Evolutionary conservation across 306 rosid genomes (phyloP), one percentile per base, ranked within the genome.

Genomic region (Quercus mongolica): DNA sequence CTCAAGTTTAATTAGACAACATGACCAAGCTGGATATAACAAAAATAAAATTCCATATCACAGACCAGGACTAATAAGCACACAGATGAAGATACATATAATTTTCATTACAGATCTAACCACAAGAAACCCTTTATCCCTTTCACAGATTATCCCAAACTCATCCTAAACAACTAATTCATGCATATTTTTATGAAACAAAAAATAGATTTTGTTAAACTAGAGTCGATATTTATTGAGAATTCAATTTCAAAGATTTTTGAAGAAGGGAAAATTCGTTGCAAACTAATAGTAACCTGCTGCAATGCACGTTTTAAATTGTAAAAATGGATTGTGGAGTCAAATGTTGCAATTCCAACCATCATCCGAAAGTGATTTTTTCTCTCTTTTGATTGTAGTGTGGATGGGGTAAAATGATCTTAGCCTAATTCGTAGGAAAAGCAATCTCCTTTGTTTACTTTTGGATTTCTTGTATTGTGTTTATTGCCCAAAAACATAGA

Each of bases 311-410:
- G 94, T 88, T 95, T 95, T 87, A 95, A 82, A 81, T 90, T 95
- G 87, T 95, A 93, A 84, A 95, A 95, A 78, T 95, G 99, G 87
- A 93, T 89, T 15, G 99, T 93, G 14, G 93, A 91, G 83, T 95
- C 99, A 89, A 95, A 95, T 13, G 98, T 93, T 55, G 97, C 98
- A 64, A 95, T 80, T 76, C 99, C 99, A 56, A 95, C 98, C 79
- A 79, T 75, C 74, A 98, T 95, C 44, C 85, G 89, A 79, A 41
- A 41, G 3, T 41, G 46, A 8, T 41, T 38, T 41, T 41, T 41
- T 38, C 46, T 38, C 0, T 38, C 11, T 38, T 38, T 38, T 38
- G 46, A 38, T 38, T 38, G 46, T 38, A 0, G 3, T 38, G 46
- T 38, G 46, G 46, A 41, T 41, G 46, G 46, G 11, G 11, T 41